A percentile compares a stretch with the other conserved stretches of the same genome.
phyloP scores from a whole-genome alignment of 371 early-diverging fungal genomes.

The Apophysomyces sp. region DNA sequence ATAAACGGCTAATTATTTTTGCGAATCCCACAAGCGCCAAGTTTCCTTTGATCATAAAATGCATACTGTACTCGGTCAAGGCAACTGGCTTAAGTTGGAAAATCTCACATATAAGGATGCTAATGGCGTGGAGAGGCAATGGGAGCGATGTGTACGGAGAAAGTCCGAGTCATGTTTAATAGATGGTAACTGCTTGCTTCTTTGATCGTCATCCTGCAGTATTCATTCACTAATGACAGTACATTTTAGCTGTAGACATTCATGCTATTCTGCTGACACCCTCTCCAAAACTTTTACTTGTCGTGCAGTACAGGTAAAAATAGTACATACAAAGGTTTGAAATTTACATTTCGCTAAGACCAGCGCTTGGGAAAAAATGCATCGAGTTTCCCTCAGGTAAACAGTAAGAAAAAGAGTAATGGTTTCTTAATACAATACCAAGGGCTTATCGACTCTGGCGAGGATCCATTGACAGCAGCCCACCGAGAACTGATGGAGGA shows the following conservation, averaged over 20 bases:
- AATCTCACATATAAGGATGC: slow-evolving; percentile 35
- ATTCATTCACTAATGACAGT: background rate
- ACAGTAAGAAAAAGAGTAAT: background rate
- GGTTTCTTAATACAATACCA: background rate
- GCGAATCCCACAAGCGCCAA: too few relatives aligned
- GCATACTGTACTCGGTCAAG: slow-evolving; percentile 24
- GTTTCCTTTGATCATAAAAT: too few relatives aligned
- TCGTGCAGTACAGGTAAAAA: slow-evolving; percentile 53
- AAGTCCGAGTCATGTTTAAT: slow-evolving; percentile 6
- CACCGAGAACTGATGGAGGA: slow-evolving; percentile 62
- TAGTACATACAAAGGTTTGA: background rate
- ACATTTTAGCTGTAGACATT: slow-evolving; percentile 48
- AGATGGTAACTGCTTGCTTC: slow-evolving; percentile 28
- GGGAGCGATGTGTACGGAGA: slow-evolving; percentile 48
- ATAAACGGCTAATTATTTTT: too few relatives aligned
- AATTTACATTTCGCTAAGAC: slow-evolving; percentile 29
- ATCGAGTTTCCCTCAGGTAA: slow-evolving; percentile 67
- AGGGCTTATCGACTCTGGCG: slow-evolving; percentile 56
- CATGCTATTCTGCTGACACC: slow-evolving; percentile 40
- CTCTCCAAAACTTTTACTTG: slow-evolving; percentile 49
- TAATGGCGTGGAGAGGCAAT: slow-evolving; percentile 21
- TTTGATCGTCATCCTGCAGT: background rate
- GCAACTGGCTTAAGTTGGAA: slow-evolving; percentile 54
- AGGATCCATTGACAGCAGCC: slow-evolving; percentile 46
- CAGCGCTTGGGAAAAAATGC: slow-evolving; percentile 51